Percentiles rank a stretch among this genome's conserved stretches.
phyloP scores from a whole-genome alignment of 306 rosid genomes.

The Vigna radiata region DNA sequence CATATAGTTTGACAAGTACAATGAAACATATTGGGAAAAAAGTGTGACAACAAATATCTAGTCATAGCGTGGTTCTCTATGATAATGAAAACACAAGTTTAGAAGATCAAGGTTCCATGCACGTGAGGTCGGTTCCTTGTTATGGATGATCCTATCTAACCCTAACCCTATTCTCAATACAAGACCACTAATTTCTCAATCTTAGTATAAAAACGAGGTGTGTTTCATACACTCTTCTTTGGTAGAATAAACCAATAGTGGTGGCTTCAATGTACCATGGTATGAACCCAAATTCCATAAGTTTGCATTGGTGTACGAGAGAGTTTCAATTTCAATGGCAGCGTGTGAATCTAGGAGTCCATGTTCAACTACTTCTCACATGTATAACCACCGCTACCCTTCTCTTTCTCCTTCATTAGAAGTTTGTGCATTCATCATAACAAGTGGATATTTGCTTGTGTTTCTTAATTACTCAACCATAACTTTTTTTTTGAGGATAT shows the following conservation, averaged over 20 bases:
- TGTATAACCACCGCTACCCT: no score
- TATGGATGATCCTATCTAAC: conserved; percentile 17
- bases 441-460: not conserved
- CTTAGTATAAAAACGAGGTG: conserved; percentile 40
- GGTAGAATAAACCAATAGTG: not conserved
- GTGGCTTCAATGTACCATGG: conserved; percentile 46
- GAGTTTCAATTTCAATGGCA: conserved; percentile 32
- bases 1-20: no score
- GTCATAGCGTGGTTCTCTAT: not conserved
- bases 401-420: conserved; percentile 34
- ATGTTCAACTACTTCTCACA: conserved; percentile 2
- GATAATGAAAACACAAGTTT: conserved; percentile 33
- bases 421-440: conserved; percentile 20
- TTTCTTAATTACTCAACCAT: not conserved
- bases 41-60: not conserved
- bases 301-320: conserved; percentile 39
- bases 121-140: conserved; percentile 51
- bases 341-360: conserved; percentile 47
- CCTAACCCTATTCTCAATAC: conserved; percentile 37
- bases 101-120: conserved; percentile 50
- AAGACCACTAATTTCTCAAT: not conserved
- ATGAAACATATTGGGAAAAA: no score
- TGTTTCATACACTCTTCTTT: conserved; percentile 4
- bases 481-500: not conserved
- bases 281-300: conserved; percentile 43